Evolutionary conservation across 2,329 filamentous ascomycete genomes (phyloP), one percentile per base, ranked within the genome.

Genomic region (Cryoendolithus antarcticus): DNA sequence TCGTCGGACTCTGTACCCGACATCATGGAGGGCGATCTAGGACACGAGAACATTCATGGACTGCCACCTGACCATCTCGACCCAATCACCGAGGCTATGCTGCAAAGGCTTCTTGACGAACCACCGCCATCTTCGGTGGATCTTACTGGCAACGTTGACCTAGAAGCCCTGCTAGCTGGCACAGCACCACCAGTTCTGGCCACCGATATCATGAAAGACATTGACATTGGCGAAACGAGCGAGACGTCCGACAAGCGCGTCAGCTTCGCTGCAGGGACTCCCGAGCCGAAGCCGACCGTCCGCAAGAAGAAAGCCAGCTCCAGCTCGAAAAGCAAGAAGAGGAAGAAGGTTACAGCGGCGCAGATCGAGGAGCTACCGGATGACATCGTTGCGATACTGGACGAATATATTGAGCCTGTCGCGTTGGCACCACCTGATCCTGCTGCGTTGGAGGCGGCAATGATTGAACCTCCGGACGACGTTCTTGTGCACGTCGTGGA

Each of bases 201-300:
- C 11, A 39, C 39, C 30, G 28, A 38, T 13, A 28, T 34, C 2
- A 43, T 41, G 4, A 19, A 38, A 9, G 45, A 44, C 9, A 42
- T 46, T 11, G 35, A 41, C 21, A 44, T 44, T 13, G 29, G 33
- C 2, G 45, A 42, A 4, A 19, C 36, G 9, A 44, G 42, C 9
- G 43, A 47, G 13, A 35, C 40, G 19, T 44, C 43, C n/a, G 48
- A 51, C 30, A 54, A 52, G 34, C 49, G 47, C 21, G 53, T 54
- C 2, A 46, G 44, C 39, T 54, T 53, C 27, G 50, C 53, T 10
- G 48, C 51, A 19, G 51, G 47, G 6, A 55, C 51, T 5, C 47
- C 50, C 2, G 51, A 55, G 12, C 50, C 48, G 1, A 50, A 48
- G 21, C 39, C 46, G 4, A 53, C 50, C 3, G 32, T 41, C 6